Base-by-base conservation (phyloP, 2,329 filamentous ascomycete genomes). In the Pseudogymnoascus verrucosus region DNA sequence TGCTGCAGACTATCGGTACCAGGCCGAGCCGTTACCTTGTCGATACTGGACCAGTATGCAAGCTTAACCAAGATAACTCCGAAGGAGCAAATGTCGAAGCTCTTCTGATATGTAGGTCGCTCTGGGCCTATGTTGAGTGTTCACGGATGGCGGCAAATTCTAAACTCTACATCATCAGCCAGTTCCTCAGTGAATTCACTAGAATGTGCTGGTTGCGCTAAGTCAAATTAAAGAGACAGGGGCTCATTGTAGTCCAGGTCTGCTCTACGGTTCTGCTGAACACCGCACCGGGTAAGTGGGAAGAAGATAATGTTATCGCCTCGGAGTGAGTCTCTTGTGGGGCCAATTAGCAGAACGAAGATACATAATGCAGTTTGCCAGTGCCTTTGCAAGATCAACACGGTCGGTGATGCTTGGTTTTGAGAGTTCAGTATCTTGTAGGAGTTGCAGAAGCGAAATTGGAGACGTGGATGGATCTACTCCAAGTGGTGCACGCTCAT, bases 331-430 rank as follows among this genome's bases (percentile, higher is more conserved):
- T n/a, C 81, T 81, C 67, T 85, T 85, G 74, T 84, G 82, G 5
- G 85, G 75, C 82, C 82, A 84, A 65, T 82, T 78, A 1, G 83
- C 80, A 2, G 80, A 77, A 68, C 84, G 82, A 0, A 84, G 75
- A 63, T 83, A 82, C 57, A 84, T 72, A 2, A 86, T 70, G 16
- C 79, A 84, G 68, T 81, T 80, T 64, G 80, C 76, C 31, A 85
- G 74, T 26, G 79, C 78, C 57, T 78, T 76, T 51, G 83, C 82
- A 16, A 86, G 76, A 28, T 69, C 73, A 62, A 84, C 75, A 34
- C 84, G 78, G 23, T 79, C 76, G 0, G 81, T 83, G 2, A 86
- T 76, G 1, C 79, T 75, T 1, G 82, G 83, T 61, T 76, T 78
- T 28, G 76, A 74, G 47, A 31, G 47, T 19, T 31, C 11, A 6